Conservation (phyloP, 768 basidiomycete genomes). For the Leucosporidium scottii region DNA sequence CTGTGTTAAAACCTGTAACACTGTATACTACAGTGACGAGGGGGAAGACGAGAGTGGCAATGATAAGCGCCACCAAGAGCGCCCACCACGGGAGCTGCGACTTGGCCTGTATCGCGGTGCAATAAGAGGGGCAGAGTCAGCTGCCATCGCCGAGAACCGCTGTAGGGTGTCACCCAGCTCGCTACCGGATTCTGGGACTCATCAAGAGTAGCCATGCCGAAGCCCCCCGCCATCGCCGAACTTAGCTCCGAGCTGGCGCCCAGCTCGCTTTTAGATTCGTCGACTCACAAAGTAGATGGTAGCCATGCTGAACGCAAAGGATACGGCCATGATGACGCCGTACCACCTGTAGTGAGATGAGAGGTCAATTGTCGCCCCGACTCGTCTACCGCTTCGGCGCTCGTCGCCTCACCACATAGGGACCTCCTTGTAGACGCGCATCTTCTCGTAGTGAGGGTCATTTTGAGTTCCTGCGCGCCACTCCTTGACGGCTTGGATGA, state of each 20-base stretch:
- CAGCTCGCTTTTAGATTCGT: not conserved
- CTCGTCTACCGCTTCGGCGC: no score
- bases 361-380: no score
- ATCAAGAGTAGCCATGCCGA: slow-evolving; percentile 18
- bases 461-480: slow-evolving; percentile 28
- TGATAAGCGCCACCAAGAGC: slow-evolving; percentile 48
- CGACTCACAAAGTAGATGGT: slow-evolving; percentile 7
- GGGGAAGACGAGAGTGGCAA: slow-evolving; percentile 23
- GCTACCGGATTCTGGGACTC: not conserved
- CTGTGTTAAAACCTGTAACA: slow-evolving; percentile 42
- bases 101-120: not conserved
- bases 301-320: slow-evolving; percentile 26
- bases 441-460: slow-evolving; percentile 29
- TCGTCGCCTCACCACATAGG: slow-evolving; percentile 23
- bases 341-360: slow-evolving; percentile 13
- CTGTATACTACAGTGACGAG: slow-evolving; percentile 37
- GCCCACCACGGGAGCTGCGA: slow-evolving; percentile 37
- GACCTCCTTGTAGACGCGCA: slow-evolving; percentile 26
- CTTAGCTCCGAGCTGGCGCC: no score
- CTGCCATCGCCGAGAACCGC: not conserved
- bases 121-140: slow-evolving; percentile 17
- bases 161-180: no score
- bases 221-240: not conserved
- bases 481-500: slow-evolving; percentile 25
- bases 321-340: slow-evolving; percentile 17